Evolutionary conservation across 2,329 filamentous ascomycete genomes (phyloP).

Genomic region (Aspergillus proliferans): DNA sequence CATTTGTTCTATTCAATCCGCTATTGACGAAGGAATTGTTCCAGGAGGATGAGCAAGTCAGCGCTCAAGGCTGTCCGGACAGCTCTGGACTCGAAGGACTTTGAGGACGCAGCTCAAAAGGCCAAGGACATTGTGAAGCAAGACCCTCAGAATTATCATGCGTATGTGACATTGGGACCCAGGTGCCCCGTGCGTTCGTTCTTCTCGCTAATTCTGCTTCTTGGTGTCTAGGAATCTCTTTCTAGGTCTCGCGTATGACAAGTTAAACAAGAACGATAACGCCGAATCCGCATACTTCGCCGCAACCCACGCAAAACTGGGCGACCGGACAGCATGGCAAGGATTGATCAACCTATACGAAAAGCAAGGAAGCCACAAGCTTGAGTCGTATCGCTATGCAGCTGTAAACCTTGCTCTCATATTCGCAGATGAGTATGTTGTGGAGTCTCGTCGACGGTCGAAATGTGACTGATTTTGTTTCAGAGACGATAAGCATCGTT

Average conservation of each 20-base stretch:
- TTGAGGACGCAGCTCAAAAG: slow-evolving; percentile 65
- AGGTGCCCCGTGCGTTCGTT: not conserved
- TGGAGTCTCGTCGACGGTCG: not conserved
- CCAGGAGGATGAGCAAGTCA: slow-evolving; percentile 53
- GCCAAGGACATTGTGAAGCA: slow-evolving; percentile 62
- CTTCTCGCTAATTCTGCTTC: slow-evolving; percentile 8
- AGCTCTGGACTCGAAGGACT: slow-evolving; percentile 71
- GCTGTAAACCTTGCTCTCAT: slow-evolving; percentile 69
- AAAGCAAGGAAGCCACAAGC: slow-evolving; percentile 61
- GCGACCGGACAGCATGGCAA: slow-evolving; percentile 83
- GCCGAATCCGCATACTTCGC: slow-evolving; percentile 70
- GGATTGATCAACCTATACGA: slow-evolving; percentile 83
- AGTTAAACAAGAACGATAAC: slow-evolving; percentile 62
- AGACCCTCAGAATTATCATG: slow-evolving; percentile 77
- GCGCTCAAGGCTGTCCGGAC: slow-evolving; percentile 75
- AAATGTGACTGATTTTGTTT: slow-evolving; percentile 9
- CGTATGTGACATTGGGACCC: slow-evolving; percentile 43
- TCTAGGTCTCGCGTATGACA: slow-evolving; percentile 76
- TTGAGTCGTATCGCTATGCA: slow-evolving; percentile 68
- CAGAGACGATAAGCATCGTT: slow-evolving; percentile 54
- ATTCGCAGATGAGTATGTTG: slow-evolving; percentile 57
- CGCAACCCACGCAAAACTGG: slow-evolving; percentile 64
- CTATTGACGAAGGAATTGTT: slow-evolving; percentile 11
- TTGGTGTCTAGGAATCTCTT: slow-evolving; percentile 63
- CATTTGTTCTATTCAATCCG: not conserved